A percentile compares a stretch with the other conserved stretches of the same genome.
Conservation (phyloP, 1,284 basidiomycete genomes). For the Papiliotrema terrestris region DNA sequence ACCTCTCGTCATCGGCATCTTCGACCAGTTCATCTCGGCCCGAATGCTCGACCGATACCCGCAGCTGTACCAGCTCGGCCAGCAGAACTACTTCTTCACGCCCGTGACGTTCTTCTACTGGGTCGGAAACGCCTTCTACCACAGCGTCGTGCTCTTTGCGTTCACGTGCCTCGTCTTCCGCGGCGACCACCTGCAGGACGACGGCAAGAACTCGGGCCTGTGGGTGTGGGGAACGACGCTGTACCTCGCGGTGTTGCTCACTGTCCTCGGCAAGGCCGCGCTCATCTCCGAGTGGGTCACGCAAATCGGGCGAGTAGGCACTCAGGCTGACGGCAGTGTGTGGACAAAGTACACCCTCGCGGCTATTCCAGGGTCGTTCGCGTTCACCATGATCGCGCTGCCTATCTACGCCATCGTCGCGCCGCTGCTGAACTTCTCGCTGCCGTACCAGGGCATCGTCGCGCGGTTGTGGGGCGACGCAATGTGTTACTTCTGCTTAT, state of each 20-base stretch:
- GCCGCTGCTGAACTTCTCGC: constrained; percentile 78
- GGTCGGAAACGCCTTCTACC: constrained; percentile 90
- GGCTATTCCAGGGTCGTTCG: constrained; percentile 92
- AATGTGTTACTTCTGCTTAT: constrained; percentile 84
- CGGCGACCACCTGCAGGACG: constrained; percentile 76
- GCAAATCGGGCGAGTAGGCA: constrained; percentile 11
- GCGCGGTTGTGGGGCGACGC: constrained; percentile 79
- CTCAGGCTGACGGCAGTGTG: constrained; percentile 56
- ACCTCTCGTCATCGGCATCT: constrained; percentile 94
- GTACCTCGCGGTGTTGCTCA: constrained; percentile 87
- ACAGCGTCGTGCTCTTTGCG: constrained; percentile 82
- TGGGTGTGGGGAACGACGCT: constrained; percentile 99
- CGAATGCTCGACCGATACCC: constrained; percentile 96
- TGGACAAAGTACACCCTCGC: constrained; percentile 99
- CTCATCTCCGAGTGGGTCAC: constrained; percentile 86
- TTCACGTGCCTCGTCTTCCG: constrained; percentile 89
- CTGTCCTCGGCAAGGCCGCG: constrained; percentile 95
- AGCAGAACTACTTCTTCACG: constrained; percentile 88
- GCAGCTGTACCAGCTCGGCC: constrained; percentile 89
- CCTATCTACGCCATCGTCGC: constrained; percentile 87
- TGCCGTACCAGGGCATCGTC: constrained; percentile 84
- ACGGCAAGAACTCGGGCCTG: constrained; percentile 81
- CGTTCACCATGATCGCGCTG: constrained; percentile 90
- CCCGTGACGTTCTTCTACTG: constrained; percentile 92
- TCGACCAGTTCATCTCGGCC: constrained; percentile 96